phyloP scores from a whole-genome alignment of 2,329 filamentous ascomycete genomes.

The Ascochyta fabae region DNA sequence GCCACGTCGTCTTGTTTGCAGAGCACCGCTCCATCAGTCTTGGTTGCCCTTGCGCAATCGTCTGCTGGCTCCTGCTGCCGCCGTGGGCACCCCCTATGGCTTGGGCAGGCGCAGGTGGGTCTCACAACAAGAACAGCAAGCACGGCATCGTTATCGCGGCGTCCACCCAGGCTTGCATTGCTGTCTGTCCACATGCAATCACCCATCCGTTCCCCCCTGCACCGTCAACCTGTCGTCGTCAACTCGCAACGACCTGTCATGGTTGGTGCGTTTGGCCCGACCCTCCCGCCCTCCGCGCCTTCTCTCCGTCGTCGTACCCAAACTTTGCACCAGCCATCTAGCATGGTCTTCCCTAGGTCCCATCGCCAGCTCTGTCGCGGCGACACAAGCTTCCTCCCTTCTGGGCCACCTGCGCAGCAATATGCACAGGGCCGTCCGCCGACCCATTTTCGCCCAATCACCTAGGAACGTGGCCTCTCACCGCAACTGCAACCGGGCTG shows the following conservation, averaged over 20 bases:
- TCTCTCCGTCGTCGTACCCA: conserved; percentile 15
- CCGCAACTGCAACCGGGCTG: conserved; percentile 26
- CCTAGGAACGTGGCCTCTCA: conserved; percentile 46
- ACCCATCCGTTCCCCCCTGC: not conserved
- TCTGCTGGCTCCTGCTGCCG: conserved; percentile 4
- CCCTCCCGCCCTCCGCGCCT: conserved; percentile 18
- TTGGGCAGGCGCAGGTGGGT: conserved; percentile 16
- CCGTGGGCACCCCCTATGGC: conserved; percentile 1
- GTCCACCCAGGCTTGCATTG: conserved; percentile 9
- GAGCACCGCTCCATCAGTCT: not conserved
- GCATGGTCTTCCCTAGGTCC: conserved; percentile 12
- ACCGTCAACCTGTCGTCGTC: conserved; percentile 1
- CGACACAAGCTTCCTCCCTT: conserved; percentile 18
- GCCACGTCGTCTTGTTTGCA: not conserved
- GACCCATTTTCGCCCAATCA: conserved; percentile 43
- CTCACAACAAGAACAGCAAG: conserved; percentile 2
- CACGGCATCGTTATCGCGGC: conserved; percentile 12
- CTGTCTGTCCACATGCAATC: not conserved
- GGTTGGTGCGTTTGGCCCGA: conserved; percentile 6
- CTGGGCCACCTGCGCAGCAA: conserved; percentile 16
- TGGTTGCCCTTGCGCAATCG: conserved; percentile 1
- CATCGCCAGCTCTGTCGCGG: conserved; percentile 16
- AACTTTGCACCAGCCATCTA: conserved; percentile 18
- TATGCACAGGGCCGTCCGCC: conserved; percentile 17
- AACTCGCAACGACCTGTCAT: conserved; percentile 4